Evolutionary conservation across 495 filamentous ascomycete genomes (phyloP).

Genomic region (Neurospora intermedia): DNA sequence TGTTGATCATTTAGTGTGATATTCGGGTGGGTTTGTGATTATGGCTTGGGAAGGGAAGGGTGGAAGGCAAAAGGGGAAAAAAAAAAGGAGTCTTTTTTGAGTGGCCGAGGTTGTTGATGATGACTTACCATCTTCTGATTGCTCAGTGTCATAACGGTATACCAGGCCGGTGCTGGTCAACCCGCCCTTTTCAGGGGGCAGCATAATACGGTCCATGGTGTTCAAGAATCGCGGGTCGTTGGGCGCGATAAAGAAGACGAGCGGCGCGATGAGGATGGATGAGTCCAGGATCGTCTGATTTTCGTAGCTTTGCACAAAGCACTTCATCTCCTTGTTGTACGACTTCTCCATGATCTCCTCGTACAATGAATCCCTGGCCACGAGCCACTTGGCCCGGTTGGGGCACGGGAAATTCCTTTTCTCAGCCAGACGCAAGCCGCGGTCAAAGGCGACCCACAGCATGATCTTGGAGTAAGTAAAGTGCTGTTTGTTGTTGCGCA

Average conservation of each 20-base stretch:
- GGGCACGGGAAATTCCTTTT: slow-evolving; percentile 61
- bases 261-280: slow-evolving; percentile 58
- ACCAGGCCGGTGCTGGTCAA: slow-evolving; percentile 60
- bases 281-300: slow-evolving; percentile 55
- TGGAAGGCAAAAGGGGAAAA: background rate
- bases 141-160: slow-evolving; percentile 56
- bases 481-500: slow-evolving; percentile 58
- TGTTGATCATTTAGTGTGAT: too few species aligned
- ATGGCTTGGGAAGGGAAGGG: too few species aligned
- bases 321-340: slow-evolving; percentile 51
- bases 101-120: background rate
- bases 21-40: too few species aligned
- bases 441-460: slow-evolving; percentile 68
- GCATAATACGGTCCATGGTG: slow-evolving; percentile 56
- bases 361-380: slow-evolving; percentile 50
- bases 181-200: slow-evolving; percentile 58
- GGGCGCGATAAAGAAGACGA: slow-evolving; percentile 65
- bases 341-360: slow-evolving; percentile 64
- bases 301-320: slow-evolving; percentile 65
- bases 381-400: slow-evolving; percentile 50
- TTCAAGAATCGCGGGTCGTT: slow-evolving; percentile 62
- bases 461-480: slow-evolving; percentile 67
- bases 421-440: slow-evolving; percentile 57
- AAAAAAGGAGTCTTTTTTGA: background rate
- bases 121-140: slow-evolving; percentile 52